Evolutionary conservation across 345 rosid genomes (phyloP).

Genomic region (Eucalyptus brandiana): DNA sequence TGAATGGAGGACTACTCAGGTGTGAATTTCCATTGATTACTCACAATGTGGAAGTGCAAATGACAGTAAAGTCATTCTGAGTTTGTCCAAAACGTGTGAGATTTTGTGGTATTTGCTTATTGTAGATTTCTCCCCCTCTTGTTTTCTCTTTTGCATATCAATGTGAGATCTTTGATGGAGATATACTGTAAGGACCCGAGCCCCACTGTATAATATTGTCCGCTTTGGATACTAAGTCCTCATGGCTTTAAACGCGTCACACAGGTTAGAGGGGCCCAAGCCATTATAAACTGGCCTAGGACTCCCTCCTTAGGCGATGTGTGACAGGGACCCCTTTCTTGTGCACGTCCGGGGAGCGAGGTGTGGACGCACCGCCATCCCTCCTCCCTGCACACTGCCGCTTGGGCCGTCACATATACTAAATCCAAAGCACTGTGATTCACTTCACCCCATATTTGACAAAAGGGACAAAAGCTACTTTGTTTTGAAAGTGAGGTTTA

Average conservation of each 20-base stretch:
- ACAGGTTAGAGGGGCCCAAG: too few relatives aligned
- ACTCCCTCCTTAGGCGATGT: too few relatives aligned
- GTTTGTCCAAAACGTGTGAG: not conserved
- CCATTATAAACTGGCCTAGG: too few relatives aligned
- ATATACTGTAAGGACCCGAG: too few relatives aligned
- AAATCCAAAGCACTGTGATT: not conserved
- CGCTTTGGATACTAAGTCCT: too few relatives aligned
- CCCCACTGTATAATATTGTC: too few relatives aligned
- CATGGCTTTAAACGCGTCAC: too few relatives aligned
- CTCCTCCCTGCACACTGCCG: too few relatives aligned
- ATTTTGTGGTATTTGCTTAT: not conserved
- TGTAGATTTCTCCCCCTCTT: not conserved
- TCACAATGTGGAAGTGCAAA: not conserved
- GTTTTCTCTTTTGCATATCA: not conserved
- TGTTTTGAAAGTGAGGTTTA: not conserved
- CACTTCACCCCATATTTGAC: not conserved
- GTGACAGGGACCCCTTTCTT: too few relatives aligned
- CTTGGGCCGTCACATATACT: too few relatives aligned
- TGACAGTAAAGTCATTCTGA: not conserved
- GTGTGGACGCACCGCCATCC: too few relatives aligned
- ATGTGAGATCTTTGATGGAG: not conserved
- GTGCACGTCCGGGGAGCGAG: too few relatives aligned
- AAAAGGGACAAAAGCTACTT: not conserved
- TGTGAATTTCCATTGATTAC: not conserved
- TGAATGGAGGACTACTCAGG: not conserved